Percentiles rank a stretch among this genome's conserved stretches.
phyloP scores from a whole-genome alignment of 345 rosid genomes.

The Melastoma malabathricum region DNA sequence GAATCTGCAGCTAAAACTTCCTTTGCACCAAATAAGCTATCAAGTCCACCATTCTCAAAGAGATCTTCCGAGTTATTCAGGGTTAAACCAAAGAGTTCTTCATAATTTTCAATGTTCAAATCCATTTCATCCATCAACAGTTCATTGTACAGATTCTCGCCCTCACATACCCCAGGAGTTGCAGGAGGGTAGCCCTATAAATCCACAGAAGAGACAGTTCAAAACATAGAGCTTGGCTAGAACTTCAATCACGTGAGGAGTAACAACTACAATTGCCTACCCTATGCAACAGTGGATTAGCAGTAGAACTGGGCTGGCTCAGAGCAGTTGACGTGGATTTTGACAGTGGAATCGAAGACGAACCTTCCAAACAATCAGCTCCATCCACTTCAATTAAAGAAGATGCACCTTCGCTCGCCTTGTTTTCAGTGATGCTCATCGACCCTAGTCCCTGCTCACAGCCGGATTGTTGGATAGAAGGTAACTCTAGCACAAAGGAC shows the following conservation, averaged over 20 bases:
- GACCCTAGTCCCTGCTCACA: slow-evolving; percentile 75
- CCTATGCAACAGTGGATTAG: slow-evolving; percentile 35
- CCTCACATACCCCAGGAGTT: slow-evolving; percentile 33
- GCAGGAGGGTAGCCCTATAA: slow-evolving; percentile 9
- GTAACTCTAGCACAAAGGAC: slow-evolving; percentile 53
- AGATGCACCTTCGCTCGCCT: slow-evolving; percentile 13
- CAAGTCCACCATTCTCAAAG: slow-evolving; percentile 73
- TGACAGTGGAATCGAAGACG: slow-evolving; percentile 28
- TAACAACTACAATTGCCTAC: slow-evolving; percentile 18
- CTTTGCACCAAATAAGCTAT: slow-evolving; percentile 57
- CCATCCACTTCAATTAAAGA: slow-evolving; percentile 17
- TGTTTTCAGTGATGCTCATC: slow-evolving; percentile 62
- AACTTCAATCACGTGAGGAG: neutral
- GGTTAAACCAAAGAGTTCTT: slow-evolving; percentile 83
- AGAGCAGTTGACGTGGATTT: slow-evolving; percentile 21
- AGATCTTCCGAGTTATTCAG: slow-evolving; percentile 68
- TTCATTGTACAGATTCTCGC: slow-evolving; percentile 45
- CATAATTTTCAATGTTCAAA: slow-evolving; percentile 77
- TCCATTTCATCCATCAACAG: slow-evolving; percentile 75
- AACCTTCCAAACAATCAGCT: slow-evolving; percentile 23
- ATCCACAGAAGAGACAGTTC: neutral
- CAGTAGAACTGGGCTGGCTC: slow-evolving; percentile 24
- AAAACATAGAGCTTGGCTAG: neutral
- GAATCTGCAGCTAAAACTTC: slow-evolving; percentile 48
- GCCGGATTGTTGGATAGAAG: slow-evolving; percentile 35